These are phyloP conservation scores for Licmophora abbreviata DNA, from an alignment of 108 stramenopile species.

Conservation along the genomic window DNA sequence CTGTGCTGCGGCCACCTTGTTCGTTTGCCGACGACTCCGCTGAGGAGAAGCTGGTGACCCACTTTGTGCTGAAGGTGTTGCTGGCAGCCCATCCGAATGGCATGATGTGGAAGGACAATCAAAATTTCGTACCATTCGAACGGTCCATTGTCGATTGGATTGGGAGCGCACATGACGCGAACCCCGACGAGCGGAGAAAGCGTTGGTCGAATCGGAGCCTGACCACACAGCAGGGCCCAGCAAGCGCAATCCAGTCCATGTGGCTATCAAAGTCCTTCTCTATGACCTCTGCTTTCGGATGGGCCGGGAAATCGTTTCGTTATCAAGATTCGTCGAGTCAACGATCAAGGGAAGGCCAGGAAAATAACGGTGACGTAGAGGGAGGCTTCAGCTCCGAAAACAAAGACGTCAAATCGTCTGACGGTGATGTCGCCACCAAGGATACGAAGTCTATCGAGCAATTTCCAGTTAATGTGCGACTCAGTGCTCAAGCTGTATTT, in stretches of 20 bases:
- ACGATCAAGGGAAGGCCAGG: background rate
- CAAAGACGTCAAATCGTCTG: background rate
- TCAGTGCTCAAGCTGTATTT: constrained; percentile 22
- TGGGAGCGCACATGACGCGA: background rate
- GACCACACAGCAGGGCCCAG: background rate
- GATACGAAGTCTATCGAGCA: background rate
- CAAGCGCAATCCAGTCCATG: constrained; percentile 2
- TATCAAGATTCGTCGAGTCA: background rate
- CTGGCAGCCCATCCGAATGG: constrained; percentile 24
- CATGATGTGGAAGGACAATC: constrained; percentile 15
- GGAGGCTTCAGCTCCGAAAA: background rate
- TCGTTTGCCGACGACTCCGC: constrained; percentile 2
- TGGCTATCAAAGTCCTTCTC: background rate
- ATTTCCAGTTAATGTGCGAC: constrained; percentile 4
- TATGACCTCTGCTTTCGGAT: constrained; percentile 13
- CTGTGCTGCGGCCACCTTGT: constrained; percentile 1
- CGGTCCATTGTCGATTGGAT: constrained; percentile 26
- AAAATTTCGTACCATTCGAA: constrained; percentile 36
- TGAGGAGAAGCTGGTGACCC: constrained; percentile 10
- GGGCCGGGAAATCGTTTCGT: constrained; percentile 21
- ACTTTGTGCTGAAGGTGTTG: constrained; percentile 23
- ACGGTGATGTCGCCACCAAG: background rate
- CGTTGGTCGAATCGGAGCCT: constrained; percentile 4
- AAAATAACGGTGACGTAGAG: background rate
- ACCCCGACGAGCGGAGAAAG: background rate